phyloP scores from a whole-genome alignment of 2,329 filamentous ascomycete genomes.

The Colletotrichum trifolii region DNA sequence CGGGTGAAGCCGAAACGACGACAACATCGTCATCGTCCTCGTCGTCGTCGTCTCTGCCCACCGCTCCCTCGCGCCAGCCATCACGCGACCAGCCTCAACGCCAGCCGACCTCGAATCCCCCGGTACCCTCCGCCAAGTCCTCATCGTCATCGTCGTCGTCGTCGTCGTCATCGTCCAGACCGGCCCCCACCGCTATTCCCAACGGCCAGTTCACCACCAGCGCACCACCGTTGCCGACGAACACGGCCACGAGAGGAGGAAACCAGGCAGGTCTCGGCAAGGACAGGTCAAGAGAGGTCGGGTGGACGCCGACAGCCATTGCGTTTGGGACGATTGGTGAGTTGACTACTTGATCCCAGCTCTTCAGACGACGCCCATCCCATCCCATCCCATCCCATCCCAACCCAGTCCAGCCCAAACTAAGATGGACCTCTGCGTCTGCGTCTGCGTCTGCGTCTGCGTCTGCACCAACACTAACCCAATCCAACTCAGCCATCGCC shows the following conservation, averaged over 20 bases:
- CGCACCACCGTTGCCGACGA: background rate
- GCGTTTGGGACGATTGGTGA: slow-evolving; percentile 35
- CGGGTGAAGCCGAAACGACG: slow-evolving; percentile 8
- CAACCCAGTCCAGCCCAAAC: slow-evolving; percentile 21
- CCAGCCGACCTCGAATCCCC: too few relatives aligned
- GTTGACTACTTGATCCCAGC: background rate
- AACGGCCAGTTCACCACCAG: slow-evolving; percentile 11
- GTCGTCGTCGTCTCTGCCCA: too few relatives aligned
- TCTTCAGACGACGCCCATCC: background rate
- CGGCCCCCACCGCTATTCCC: slow-evolving; percentile 9
- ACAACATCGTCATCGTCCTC: background rate
- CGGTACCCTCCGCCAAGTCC: slow-evolving; percentile 4
- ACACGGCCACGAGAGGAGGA: slow-evolving; percentile 2
- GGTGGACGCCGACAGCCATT: slow-evolving; percentile 32
- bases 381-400: background rate
- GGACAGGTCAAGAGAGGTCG: slow-evolving; percentile 11
- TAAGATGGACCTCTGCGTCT: slow-evolving; percentile 23
- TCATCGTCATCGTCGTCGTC: slow-evolving; percentile 8
- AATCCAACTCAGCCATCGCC: slow-evolving; percentile 11
- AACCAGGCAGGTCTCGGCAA: slow-evolving; percentile 20
- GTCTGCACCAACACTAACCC: slow-evolving; percentile 11
- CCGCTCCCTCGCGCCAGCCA: too few relatives aligned
- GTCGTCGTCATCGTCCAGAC: background rate
- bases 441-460: slow-evolving; percentile 22
- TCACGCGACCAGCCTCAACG: too few relatives aligned